Base-by-base conservation (phyloP, 2,329 filamentous ascomycete species). In the Meredithiella fracta region DNA sequence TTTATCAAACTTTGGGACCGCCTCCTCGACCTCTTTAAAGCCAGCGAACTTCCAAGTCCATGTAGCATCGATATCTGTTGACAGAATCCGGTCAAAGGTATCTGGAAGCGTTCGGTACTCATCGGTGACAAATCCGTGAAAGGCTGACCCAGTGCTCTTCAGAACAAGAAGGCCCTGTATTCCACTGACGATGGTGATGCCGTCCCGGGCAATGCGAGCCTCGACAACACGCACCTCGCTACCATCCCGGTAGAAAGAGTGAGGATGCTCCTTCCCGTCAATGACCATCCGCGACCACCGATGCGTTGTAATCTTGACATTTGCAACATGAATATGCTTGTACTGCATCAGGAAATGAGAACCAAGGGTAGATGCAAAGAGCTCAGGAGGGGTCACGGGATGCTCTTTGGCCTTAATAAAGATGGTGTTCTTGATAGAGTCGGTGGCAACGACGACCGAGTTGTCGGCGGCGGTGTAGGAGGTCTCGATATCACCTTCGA, bases 351-450 rank as follows among this genome's bases (percentile, higher is more conserved):
- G 72, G 72, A 97, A 97, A 75, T 98, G 92, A 62, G 80, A 77
- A 63, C 86, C 89, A 54, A 98, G 74, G 63, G 86, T 85, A 64
- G 83, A 79, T 62, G 86, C 91, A 68, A 87, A 98, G 60, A 94
- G 81, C 74, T 98, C 92, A 0, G 92, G 91, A 15, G 92, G 90
- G 63, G 83, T 88, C 63, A 98, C 85, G 34, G 90, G 86, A 73
- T 94, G 77, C 71, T 94, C 84, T 73, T 95, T 96, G 65, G 92
- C 91, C 66, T 87, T 84, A 72, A 98, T 89, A 75, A 92, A 95
- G 67, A 86, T 83, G 64, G 86, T 97, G 72, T 98, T 95, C 75
- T 98, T 98, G 73, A 97, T 94, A 25, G 89, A 91, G 71, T 98
- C 92, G 59, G 92, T 98, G 61, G 92, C 89, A 59, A 98, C 91